Evolutionary conservation across 2,329 filamentous ascomycete genomes (phyloP).

Genomic region (Pseudocercospora eumusae): DNA sequence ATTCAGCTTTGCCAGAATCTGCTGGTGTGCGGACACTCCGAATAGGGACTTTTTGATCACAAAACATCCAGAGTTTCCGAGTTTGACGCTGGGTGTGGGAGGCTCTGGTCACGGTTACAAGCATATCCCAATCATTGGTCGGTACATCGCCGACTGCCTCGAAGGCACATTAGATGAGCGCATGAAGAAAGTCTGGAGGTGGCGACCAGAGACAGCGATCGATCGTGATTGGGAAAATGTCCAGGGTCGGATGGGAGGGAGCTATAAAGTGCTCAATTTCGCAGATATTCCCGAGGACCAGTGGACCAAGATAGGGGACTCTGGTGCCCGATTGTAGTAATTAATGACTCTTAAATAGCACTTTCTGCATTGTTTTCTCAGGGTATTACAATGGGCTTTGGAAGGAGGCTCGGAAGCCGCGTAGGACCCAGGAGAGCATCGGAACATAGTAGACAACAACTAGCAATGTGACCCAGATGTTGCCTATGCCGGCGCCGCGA

Average conservation of each 20-base stretch:
- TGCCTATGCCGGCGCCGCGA: too few species aligned
- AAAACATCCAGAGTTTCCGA: slow-evolving; percentile 47
- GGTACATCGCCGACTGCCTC: slow-evolving; percentile 53
- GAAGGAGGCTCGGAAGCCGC: too few species aligned
- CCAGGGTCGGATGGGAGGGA: slow-evolving; percentile 53
- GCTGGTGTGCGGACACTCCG: slow-evolving; percentile 60
- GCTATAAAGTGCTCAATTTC: slow-evolving; percentile 54
- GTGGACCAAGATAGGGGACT: slow-evolving; percentile 42
- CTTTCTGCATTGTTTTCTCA: too few species aligned
- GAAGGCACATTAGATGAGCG: slow-evolving; percentile 49
- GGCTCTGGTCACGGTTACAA: slow-evolving; percentile 58
- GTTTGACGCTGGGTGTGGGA: slow-evolving; percentile 53
- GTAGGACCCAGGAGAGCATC: too few species aligned
- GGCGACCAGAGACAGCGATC: slow-evolving; percentile 55
- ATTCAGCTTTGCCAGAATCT: slow-evolving; percentile 55
- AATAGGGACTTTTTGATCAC: slow-evolving; percentile 58
- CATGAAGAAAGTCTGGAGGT: slow-evolving; percentile 49
- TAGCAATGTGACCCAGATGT: too few species aligned
- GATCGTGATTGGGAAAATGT: slow-evolving; percentile 51
- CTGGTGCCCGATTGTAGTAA: neutral
- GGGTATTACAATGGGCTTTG: too few species aligned
- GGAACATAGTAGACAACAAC: too few species aligned
- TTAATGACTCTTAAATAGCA: neutral
- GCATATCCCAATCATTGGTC: slow-evolving; percentile 55
- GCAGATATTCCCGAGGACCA: slow-evolving; percentile 41